A percentile compares a stretch with the other conserved stretches of the same genome.
Evolutionary conservation across 306 rosid species (phyloP).

Genomic region (Rosa lucieae): DNA sequence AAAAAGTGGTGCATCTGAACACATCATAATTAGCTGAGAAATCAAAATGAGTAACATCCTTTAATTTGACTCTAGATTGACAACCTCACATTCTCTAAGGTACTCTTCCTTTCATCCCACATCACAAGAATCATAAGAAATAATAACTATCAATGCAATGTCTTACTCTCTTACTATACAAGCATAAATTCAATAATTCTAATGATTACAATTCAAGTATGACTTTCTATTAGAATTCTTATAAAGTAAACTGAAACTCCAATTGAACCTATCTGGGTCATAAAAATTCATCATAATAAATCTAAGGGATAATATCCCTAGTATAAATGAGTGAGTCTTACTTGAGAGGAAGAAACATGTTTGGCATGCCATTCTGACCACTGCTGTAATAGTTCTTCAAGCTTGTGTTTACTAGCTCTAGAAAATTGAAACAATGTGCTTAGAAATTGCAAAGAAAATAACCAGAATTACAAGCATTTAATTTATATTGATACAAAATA

Average conservation of each 20-base stretch:
- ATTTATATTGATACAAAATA: background rate
- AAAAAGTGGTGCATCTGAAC: constrained; percentile 5
- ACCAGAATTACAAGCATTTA: background rate
- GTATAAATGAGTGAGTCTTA: constrained; percentile 29
- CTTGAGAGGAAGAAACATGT: constrained; percentile 50
- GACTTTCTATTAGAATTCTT: background rate
- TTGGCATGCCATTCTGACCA: constrained; percentile 98
- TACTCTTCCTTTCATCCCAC: background rate
- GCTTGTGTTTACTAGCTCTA: constrained; percentile 87
- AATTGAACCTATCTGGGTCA: background rate
- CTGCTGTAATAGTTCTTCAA: constrained; percentile 74
- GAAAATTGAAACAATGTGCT: constrained; percentile 20
- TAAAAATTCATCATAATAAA: background rate
- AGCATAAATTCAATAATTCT: background rate
- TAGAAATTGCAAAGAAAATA: constrained; percentile 12
- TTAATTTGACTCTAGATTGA: background rate
- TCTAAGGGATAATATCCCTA: background rate
- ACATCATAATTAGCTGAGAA: background rate
- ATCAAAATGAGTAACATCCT: constrained; percentile 2
- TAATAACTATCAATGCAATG: background rate
- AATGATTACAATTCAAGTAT: background rate
- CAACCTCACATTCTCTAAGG: constrained; percentile 4
- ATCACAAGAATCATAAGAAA: background rate
- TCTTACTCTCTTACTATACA: background rate
- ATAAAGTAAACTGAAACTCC: background rate